Conservation (phyloP, 192 early-diverging fungal species). For the Umbelopsis sp. region DNA sequence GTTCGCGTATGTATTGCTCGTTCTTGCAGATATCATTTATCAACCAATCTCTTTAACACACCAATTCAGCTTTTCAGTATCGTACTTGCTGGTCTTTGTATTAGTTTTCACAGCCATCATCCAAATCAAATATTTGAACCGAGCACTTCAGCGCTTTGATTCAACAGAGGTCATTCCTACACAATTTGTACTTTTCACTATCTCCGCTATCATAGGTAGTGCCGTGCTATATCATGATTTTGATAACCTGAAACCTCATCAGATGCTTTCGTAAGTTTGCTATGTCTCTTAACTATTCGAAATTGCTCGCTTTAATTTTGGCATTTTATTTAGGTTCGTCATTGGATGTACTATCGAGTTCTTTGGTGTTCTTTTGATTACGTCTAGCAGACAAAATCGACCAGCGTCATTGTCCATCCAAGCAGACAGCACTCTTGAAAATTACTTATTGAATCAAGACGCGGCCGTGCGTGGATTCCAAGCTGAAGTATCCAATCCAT, state of each 20-base stretch:
- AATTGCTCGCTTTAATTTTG: background rate
- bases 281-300: background rate
- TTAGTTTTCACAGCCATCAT: constrained; percentile 59
- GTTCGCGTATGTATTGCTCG: constrained; percentile 39
- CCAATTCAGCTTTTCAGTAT: constrained; percentile 46
- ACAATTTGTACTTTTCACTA: constrained; percentile 74
- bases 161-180: constrained; percentile 71
- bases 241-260: constrained; percentile 47
- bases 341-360: constrained; percentile 35
- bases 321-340: constrained; percentile 6
- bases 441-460: background rate
- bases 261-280: constrained; percentile 30
- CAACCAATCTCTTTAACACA: background rate
- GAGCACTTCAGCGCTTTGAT: constrained; percentile 60
- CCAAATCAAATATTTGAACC: constrained; percentile 64
- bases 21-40: background rate
- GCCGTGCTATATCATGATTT: constrained; percentile 64
- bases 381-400: constrained; percentile 14
- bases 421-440: background rate
- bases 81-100: constrained; percentile 60
- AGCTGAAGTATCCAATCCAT: background rate
- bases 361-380: constrained; percentile 21
- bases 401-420: constrained; percentile 8
- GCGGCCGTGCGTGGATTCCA: background rate
- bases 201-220: constrained; percentile 66